Base-by-base conservation (phyloP, 129 eudicot species). In the Gnaphalium uliginosum region DNA sequence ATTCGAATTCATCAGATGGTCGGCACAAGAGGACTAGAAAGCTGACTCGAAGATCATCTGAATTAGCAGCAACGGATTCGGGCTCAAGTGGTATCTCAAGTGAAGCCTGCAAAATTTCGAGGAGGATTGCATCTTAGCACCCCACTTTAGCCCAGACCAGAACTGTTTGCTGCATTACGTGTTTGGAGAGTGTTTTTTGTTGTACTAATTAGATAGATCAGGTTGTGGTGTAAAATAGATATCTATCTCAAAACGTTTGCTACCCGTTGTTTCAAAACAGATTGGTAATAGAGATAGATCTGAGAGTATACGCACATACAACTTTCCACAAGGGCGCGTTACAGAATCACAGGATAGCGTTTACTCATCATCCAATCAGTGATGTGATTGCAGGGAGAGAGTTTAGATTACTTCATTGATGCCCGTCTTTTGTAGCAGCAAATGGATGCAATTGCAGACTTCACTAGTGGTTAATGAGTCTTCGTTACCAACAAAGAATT, bases 261-360 rank as follows among this genome's bases (percentile, higher is more conserved):
- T 29, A 30, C 33, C 33, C n/a, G n/a, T n/a, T n/a, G n/a, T n/a
- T n/a, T n/a, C n/a, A n/a, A n/a, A n/a, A n/a, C n/a, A n/a, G n/a
- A n/a, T n/a, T n/a, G n/a, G n/a, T n/a, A n/a, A 93, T 66, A 97
- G 98, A 63, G 98, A 94, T 81, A 90, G 98, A 83, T 94, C 98
- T 33, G 98, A 90, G 72, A 97, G 97, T 29, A 94, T 90, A 27
- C 96, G 98, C 6, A 94, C 98, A 2, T 94, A 94, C 76, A 94
- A 94, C 84, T 94, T 90, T 71, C 98, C 98, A 37, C 98, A 94
- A 79, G 98, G 98, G 48, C 93, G 98, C 37, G 98, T 94, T 48
- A 94, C 98, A 5, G 98, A n/a, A 94, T 84, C 98, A 94, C 76
- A 91, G 97, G 35, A 91, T 94, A 6, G 96, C 93, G 29, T 87